A percentile compares a stretch with the other conserved stretches of the same genome.
phyloP scores from a whole-genome alignment of 2,329 filamentous ascomycete species.

The Apiospora sp. region DNA sequence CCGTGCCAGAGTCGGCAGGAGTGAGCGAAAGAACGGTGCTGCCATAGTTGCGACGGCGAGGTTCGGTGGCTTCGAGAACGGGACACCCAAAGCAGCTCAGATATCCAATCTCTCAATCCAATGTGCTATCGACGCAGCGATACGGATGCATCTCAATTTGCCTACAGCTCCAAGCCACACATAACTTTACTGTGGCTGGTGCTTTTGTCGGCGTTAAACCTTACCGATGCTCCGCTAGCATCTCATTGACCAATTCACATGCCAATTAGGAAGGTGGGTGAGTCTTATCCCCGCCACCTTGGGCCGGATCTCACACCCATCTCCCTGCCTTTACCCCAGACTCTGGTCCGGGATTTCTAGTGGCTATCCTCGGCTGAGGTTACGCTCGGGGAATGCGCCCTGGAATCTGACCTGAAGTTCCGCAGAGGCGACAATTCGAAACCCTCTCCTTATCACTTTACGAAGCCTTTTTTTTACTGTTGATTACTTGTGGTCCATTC shows the following conservation, averaged over 20 bases:
- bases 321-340: constrained; percentile 19
- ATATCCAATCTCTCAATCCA: not conserved
- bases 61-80: constrained; percentile 2
- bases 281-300: not conserved
- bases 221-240: not conserved
- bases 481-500: not conserved
- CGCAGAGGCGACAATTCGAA: not conserved
- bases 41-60: constrained; percentile 36
- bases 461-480: not conserved
- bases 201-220: not conserved
- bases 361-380: constrained; percentile 39
- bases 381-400: constrained; percentile 31
- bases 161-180: not conserved
- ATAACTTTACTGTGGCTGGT: not conserved
- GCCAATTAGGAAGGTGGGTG: constrained; percentile 6
- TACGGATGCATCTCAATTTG: constrained; percentile 5
- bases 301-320: not conserved
- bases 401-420: not conserved
- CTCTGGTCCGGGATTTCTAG: constrained; percentile 25
- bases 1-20: constrained; percentile 40
- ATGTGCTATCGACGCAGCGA: not conserved
- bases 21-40: constrained; percentile 39
- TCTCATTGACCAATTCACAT: constrained; percentile 12
- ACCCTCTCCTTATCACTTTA: not conserved
- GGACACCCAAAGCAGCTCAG: constrained; percentile 5